These are phyloP conservation scores for Triticum timopheevii DNA, from an alignment of 176 grass and related monocot species.

Conservation along the genomic window DNA sequence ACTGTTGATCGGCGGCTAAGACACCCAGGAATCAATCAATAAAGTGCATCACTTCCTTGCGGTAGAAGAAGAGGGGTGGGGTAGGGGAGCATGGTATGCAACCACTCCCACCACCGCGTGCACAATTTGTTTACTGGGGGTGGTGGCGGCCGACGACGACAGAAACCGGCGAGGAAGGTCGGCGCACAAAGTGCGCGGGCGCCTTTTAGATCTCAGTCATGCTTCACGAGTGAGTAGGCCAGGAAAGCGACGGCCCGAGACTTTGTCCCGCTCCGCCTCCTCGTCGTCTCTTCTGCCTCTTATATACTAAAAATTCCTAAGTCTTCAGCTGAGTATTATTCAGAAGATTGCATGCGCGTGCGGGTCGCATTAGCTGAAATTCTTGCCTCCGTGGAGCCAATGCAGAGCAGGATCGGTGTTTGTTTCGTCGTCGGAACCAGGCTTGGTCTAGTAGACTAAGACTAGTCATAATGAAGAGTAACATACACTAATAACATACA, in stretches of 20 bases:
- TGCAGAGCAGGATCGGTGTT: slow-evolving; percentile 8
- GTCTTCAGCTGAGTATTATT: not conserved
- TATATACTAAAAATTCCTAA: not conserved
- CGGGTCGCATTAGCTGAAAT: not conserved
- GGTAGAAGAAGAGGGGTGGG: slow-evolving; percentile 9
- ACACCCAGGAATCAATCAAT: no score
- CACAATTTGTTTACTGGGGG: slow-evolving; percentile 3
- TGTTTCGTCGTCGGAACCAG: not conserved
- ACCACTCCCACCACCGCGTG: not conserved
- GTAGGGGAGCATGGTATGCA: not conserved
- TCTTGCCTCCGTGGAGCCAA: not conserved
- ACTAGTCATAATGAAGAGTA: no score
- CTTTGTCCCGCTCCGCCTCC: not conserved
- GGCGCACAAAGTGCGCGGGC: slow-evolving; percentile 26
- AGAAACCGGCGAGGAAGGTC: slow-evolving; percentile 43
- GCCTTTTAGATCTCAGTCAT: not conserved
- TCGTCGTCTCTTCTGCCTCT: not conserved
- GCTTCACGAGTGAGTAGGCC: slow-evolving; percentile 40
- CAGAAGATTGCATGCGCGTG: not conserved
- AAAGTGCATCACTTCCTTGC: not conserved
- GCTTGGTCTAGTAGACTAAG: not conserved
- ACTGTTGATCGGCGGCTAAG: no score
- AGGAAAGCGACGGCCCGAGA: slow-evolving; percentile 21
- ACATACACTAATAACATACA: no score
- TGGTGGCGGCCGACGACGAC: slow-evolving; percentile 49